phyloP scores from a whole-genome alignment of 164 flowering plant species.

The Nymphaea colorata region DNA sequence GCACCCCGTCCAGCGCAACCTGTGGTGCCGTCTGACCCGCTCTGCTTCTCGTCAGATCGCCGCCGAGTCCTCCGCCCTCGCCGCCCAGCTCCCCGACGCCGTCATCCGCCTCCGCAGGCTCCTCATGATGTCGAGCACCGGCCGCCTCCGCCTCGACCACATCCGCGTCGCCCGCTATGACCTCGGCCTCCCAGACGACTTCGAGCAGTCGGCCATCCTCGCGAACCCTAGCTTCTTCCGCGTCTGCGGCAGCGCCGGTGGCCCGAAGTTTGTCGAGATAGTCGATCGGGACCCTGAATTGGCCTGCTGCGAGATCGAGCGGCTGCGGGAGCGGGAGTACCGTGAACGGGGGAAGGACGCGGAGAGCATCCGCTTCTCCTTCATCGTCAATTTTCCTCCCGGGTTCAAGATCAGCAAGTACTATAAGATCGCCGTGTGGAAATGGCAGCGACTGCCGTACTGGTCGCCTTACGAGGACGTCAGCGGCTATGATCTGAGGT shows the following conservation, averaged over 20 bases:
- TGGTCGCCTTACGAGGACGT: constrained; percentile 97
- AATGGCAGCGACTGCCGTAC: constrained; percentile 92
- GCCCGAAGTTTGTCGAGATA: constrained; percentile 77
- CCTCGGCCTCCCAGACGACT: constrained; percentile 90
- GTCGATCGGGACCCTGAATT: constrained; percentile 51
- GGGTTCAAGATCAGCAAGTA: constrained; percentile 87
- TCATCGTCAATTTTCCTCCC: constrained; percentile 79
- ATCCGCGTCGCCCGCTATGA: constrained; percentile 61
- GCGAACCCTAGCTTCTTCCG: constrained; percentile 58
- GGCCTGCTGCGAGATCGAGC: constrained; percentile 63
- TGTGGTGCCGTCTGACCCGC: constrained; percentile 62
- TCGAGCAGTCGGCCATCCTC: constrained; percentile 62
- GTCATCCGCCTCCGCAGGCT: constrained; percentile 59
- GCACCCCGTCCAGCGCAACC: constrained; percentile 83
- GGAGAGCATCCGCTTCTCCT: constrained; percentile 71
- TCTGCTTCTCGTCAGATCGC: constrained; percentile 53
- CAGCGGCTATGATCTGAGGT: constrained; percentile 77
- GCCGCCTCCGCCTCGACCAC: constrained; percentile 67
- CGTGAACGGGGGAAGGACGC: constrained; percentile 70
- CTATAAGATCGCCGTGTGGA: constrained; percentile 85
- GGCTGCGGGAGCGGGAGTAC: constrained; percentile 70
- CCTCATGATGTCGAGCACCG: constrained; percentile 61
- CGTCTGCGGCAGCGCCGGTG: constrained; percentile 41
- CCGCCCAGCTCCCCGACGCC: constrained; percentile 55
- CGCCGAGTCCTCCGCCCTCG: constrained; percentile 49